Percentiles rank a stretch among this genome's conserved stretches.
These are phyloP conservation scores for Fusarium sp. DNA, from an alignment of 2,329 filamentous ascomycete species.

Conservation along the genomic window DNA sequence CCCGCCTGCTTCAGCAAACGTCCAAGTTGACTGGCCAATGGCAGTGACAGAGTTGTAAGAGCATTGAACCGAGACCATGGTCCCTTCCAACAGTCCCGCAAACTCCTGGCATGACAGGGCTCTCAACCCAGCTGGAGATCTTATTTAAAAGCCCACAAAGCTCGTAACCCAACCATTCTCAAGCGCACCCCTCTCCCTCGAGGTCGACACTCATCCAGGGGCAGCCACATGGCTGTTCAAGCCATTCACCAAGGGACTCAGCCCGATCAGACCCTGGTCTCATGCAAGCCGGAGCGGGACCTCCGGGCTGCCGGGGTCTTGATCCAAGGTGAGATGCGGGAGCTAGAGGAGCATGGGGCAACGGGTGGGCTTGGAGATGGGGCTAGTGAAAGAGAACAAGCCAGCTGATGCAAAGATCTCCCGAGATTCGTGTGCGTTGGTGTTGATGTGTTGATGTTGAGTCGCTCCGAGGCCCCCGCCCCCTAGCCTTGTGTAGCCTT, in stretches of 20 bases:
- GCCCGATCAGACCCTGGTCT: conserved; percentile 5
- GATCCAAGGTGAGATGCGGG: conserved; percentile 1
- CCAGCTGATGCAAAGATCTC: background rate
- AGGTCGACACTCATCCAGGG: background rate
- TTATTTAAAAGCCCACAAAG: conserved; percentile 9
- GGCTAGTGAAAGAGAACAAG: background rate
- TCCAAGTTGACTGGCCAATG: conserved; percentile 6
- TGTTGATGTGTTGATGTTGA: background rate
- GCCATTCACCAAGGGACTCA: conserved; percentile 4
- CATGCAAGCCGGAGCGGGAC: conserved; percentile 10
- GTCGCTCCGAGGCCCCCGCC: no score
- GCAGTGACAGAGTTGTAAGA: background rate
- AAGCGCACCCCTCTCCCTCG: background rate
- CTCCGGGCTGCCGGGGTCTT: conserved; percentile 12
- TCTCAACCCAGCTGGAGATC: background rate
- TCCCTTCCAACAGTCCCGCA: conserved; percentile 4
- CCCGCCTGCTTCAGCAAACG: background rate
- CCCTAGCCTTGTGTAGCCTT: no score
- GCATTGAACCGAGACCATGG: background rate
- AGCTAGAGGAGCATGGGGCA: background rate
- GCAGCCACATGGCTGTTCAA: conserved; percentile 3
- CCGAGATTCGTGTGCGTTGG: background rate
- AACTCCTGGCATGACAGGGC: background rate
- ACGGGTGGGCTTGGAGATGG: conserved; percentile 1
- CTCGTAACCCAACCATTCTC: conserved; percentile 19